phyloP scores from a whole-genome alignment of 139 green algal species.

The Tetradesmus lagerheimii region DNA sequence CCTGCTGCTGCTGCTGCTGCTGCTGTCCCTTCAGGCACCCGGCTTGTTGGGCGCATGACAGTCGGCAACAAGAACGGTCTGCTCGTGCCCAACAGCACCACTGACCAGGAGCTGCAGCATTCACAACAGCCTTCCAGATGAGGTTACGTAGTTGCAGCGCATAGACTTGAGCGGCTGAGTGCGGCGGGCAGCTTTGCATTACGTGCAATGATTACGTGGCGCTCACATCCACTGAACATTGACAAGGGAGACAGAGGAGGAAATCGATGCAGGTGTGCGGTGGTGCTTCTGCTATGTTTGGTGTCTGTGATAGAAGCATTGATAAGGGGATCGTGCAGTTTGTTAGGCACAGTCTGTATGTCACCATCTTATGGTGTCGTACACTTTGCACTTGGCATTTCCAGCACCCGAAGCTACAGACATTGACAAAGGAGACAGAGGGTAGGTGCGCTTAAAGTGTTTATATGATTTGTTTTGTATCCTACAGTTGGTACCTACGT shows the following conservation, averaged over 20 bases:
- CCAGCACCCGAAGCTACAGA: too few species aligned
- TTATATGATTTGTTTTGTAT: too few species aligned
- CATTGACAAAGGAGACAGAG: too few species aligned
- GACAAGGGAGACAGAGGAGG: conserved; percentile 97
- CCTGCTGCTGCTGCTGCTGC: conserved; percentile 27
- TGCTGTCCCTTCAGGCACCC: conserved; percentile 80
- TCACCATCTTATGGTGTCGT: too few species aligned
- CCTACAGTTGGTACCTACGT: too few species aligned
- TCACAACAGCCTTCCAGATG: conserved; percentile 97
- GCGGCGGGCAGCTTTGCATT: conserved; percentile 99
- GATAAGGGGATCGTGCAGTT: too few species aligned
- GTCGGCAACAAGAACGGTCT: conserved; percentile 98
- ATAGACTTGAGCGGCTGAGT: conserved; percentile 98
- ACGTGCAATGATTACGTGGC: conserved; percentile 99
- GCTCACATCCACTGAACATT: conserved; percentile 97
- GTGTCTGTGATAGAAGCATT: too few species aligned
- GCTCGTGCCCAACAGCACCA: conserved; percentile 94
- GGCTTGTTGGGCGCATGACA: conserved; percentile 94
- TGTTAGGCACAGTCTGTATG: too few species aligned
- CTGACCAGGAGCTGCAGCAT: conserved; percentile 91
- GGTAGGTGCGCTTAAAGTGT: too few species aligned
- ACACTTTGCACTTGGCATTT: too few species aligned
- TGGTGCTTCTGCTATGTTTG: too few species aligned
- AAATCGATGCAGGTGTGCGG: conserved; percentile 72
- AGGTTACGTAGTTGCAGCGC: conserved; percentile 95